Evolutionary conservation across 257 asterid genomes (phyloP), one percentile per base, ranked within the genome.

Genomic region (Buddleja alternifolia): DNA sequence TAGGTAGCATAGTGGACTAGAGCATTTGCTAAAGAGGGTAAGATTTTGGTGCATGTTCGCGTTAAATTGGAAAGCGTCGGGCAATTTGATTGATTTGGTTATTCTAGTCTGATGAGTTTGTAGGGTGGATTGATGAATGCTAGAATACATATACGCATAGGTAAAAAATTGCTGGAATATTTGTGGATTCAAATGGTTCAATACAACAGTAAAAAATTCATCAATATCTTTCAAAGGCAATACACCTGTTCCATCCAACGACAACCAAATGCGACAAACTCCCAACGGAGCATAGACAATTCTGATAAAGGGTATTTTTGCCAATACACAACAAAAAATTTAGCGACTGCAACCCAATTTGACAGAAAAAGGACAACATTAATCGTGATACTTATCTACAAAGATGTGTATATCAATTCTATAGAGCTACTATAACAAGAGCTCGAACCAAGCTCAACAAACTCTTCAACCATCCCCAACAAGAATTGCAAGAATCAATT

Each of bases 1-100:
- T 77, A 69, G 37, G 98, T 83, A 66, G 84, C 90, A 50, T 92
- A 92, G 78, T 92, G 97, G 63, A 87, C 90, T 14, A 92, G 5
- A 15, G 98, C 88, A 12, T 80, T 55, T 7, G 97, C 82, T 70
- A 92, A 46, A 19, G 96, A 86, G 48, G 88, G 83, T 37, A 96
- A 1, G 63, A 92, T 86, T 65, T 89, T 90, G 50, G 76, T 82
- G 80, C 97, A 89, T 59, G 75, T 65, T 52, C 86, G 81, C 36
- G 71, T 47, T 4, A 65, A 48, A 62, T 70, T 23, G 1, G 70
- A 41, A 36, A 45, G 66, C 10, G 72, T 29, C 51, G 66, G 63
- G 68, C 83, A 69, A 42, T 65, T 67, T 36, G 56, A 39, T 37
- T 69, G 36, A 19, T 44, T 57, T 21, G 77, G 69, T 54, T 71